Conservation (phyloP, 257 asterid species). For the Ligustrum vulgare region DNA sequence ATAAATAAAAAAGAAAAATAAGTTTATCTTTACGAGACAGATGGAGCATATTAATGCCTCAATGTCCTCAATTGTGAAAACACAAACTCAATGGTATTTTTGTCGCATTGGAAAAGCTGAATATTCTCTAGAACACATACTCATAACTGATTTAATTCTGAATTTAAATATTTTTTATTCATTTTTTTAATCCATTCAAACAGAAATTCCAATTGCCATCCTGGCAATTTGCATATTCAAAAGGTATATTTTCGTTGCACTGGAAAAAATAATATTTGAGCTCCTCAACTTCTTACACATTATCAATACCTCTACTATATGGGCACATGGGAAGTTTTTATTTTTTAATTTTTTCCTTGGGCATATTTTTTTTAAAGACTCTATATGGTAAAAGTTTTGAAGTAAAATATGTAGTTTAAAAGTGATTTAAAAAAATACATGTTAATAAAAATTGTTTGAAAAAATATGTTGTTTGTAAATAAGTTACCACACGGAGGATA, state of each 20-base stretch:
- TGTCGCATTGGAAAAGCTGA: slow-evolving; percentile 89
- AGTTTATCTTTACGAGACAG: no score
- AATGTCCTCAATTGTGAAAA: slow-evolving; percentile 44
- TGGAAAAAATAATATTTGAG: slow-evolving; percentile 12
- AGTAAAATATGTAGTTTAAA: no score
- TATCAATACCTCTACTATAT: slow-evolving; percentile 1
- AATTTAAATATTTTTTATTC: background rate
- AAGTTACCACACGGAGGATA: no score
- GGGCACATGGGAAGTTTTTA: background rate
- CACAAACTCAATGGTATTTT: slow-evolving; percentile 60
- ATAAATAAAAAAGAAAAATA: no score
- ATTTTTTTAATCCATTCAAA: slow-evolving; percentile 15
- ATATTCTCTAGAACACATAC: slow-evolving; percentile 71
- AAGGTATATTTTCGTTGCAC: slow-evolving; percentile 27
- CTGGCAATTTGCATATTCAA: slow-evolving; percentile 21
- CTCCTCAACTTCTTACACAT: background rate
- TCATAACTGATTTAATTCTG: slow-evolving; percentile 23
- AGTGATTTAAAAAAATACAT: no score
- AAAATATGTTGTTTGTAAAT: no score
- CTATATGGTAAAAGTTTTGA: no score
- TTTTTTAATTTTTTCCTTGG: background rate
- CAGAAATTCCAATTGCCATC: slow-evolving; percentile 33
- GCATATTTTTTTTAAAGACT: no score
- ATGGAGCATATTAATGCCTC: slow-evolving; percentile 35
- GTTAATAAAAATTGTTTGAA: no score